Evolutionary conservation across 768 basidiomycete genomes (phyloP).

Genomic region (Tricholoma bakamatsutake): DNA sequence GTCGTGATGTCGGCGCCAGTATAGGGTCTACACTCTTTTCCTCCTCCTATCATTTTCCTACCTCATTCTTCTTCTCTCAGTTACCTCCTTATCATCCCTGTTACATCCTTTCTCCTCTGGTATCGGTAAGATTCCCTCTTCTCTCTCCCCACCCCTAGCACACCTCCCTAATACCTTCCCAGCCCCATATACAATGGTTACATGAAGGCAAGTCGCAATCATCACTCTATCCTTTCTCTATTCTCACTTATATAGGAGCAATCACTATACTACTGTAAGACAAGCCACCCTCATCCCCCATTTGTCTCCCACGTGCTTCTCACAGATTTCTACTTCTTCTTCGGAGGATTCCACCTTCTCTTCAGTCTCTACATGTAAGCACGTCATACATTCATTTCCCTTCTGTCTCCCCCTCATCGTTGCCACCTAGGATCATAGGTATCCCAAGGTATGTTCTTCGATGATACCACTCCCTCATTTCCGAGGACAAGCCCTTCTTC

Average conservation of each 20-base stretch:
- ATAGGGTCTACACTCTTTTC: slow-evolving; percentile 55
- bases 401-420: slow-evolving; percentile 18
- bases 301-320: slow-evolving; percentile 23
- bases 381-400: slow-evolving; percentile 14
- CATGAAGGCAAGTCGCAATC: slow-evolving; percentile 67
- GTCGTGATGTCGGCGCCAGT: slow-evolving; percentile 74
- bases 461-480: slow-evolving; percentile 12
- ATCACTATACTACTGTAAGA: slow-evolving; percentile 87
- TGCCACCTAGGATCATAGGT: slow-evolving; percentile 76
- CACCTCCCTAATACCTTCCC: slow-evolving; percentile 7
- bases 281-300: slow-evolving; percentile 18
- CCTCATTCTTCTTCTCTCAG: slow-evolving; percentile 34
- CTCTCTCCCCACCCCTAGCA: slow-evolving; percentile 8
- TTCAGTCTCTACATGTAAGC: slow-evolving; percentile 89
- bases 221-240: slow-evolving; percentile 10
- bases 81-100: slow-evolving; percentile 73
- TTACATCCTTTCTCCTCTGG: slow-evolving; percentile 88
- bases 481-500: slow-evolving; percentile 29
- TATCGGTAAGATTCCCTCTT: slow-evolving; percentile 60
- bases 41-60: slow-evolving; percentile 12
- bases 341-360: slow-evolving; percentile 89
- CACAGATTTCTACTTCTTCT: slow-evolving; percentile 93
- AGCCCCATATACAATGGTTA: slow-evolving; percentile 97
- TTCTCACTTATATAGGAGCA: slow-evolving; percentile 59
- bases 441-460: slow-evolving; percentile 61